phyloP scores from a whole-genome alignment of 2,329 filamentous ascomycete genomes.

The Niveomyces coronatus region DNA sequence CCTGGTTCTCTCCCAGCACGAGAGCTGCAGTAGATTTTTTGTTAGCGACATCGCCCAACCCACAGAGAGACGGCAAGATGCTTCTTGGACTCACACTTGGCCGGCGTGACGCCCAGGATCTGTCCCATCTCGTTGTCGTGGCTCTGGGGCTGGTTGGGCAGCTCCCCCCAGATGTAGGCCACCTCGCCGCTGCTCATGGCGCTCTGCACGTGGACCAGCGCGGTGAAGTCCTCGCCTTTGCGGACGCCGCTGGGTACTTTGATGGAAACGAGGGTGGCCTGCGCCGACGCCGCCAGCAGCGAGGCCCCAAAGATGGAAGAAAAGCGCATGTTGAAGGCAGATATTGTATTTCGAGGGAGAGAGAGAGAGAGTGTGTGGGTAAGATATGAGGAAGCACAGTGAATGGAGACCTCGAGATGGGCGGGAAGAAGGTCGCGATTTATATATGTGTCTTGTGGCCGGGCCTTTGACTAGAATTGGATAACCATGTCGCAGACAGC shows the following conservation, averaged over 20 bases:
- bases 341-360: background rate
- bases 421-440: too few relatives aligned
- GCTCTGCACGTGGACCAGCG: conserved; percentile 7
- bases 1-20: conserved; percentile 2
- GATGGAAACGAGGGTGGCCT: conserved; percentile 5
- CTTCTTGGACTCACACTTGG: background rate
- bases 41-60: background rate
- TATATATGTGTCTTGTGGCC: too few relatives aligned
- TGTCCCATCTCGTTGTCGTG: conserved; percentile 3
- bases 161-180: conserved; percentile 5
- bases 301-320: background rate
- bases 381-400: too few relatives aligned
- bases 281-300: background rate
- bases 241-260: conserved; percentile 5
- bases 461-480: too few relatives aligned
- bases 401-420: too few relatives aligned
- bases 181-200: conserved; percentile 7
- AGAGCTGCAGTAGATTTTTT: background rate
- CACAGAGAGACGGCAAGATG: background rate
- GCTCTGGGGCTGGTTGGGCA: conserved; percentile 5
- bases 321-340: conserved; percentile 1
- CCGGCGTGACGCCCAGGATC: conserved; percentile 3
- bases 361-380: too few relatives aligned
- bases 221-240: conserved; percentile 5
- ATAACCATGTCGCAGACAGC: too few relatives aligned